Evolutionary conservation across 2,329 filamentous ascomycete genomes (phyloP), one percentile per base, ranked within the genome.

Genomic region (Zarea fungicola): DNA sequence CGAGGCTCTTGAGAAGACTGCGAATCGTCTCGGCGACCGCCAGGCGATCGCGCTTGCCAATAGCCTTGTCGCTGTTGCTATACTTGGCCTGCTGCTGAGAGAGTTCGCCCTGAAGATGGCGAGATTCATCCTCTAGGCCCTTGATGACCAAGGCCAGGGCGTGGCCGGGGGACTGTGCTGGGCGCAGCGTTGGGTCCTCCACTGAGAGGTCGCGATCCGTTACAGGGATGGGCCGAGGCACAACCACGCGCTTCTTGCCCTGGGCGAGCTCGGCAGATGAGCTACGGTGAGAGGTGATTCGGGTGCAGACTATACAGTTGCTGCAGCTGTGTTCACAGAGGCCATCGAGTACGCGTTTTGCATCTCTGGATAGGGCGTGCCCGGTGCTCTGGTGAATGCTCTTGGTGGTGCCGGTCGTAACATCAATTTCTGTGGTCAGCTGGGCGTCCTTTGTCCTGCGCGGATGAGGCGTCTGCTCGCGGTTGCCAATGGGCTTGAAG

Each of bases 141-240:
- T 95, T 93, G 63, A 95, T 84, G 19, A 95, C 87, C n/a, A 84
- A 80, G 7, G 87, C 85, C 21, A 96, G 78, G 9, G 89, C 89
- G 36, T 84, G 68, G 5, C 78, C 81, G 0, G 89, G 89, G 1
- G 81, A 71, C 60, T 88, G 84, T 1, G 84, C 76, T 6, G 85
- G 83, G 5, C 85, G 83, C 58, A 84, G 71, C 2, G 80, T 84
- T 3, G 69, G 67, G 42, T 80, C 74, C 34, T 79, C 76, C 19
- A 58, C 55, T 8, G 58, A 71, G 10, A 76, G 70, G 36, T 77
- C 74, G 65, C 64, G 81, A 62, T 83, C 78, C 0, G 82, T 84
- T 48, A 86, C 80, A 13, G 84, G 82, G 36, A 84, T 74, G 3
- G 85, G 85, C 25, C 80, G 82, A 25, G 80, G 67, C 39, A 85